Evolutionary conservation across 352 stramenopile genomes (phyloP).

Genomic region (Globisporangium irregulare): DNA sequence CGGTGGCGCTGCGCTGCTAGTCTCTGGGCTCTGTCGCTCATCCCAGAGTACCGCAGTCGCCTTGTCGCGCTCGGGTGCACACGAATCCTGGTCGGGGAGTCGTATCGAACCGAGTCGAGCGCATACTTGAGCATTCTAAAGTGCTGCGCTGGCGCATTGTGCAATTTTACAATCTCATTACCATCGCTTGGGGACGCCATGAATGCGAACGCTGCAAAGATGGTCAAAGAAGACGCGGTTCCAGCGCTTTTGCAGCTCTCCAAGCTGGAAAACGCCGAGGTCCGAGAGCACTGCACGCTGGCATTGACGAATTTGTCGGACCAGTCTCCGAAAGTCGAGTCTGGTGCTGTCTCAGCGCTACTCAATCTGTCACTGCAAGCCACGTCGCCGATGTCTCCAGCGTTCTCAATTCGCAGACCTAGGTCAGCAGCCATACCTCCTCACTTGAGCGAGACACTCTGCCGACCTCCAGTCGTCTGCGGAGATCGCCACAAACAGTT

Average conservation of each 20-base stretch:
- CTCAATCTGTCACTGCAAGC: conserved; percentile 46
- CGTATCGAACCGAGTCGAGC: conserved; percentile 23
- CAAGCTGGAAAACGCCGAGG: conserved; percentile 53
- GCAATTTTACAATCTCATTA: conserved; percentile 50
- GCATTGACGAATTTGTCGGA: conserved; percentile 70
- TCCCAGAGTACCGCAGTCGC: conserved; percentile 34
- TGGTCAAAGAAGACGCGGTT: conserved; percentile 64
- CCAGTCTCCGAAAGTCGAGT: conserved; percentile 67
- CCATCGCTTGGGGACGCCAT: conserved; percentile 10
- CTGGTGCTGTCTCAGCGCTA: conserved; percentile 55
- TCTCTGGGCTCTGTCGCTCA: conserved; percentile 49
- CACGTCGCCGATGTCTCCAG: not conserved
- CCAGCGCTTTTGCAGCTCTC: conserved; percentile 62
- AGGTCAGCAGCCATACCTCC: not conserved
- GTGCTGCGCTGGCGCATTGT: conserved; percentile 58
- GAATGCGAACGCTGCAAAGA: conserved; percentile 39
- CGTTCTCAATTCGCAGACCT: not conserved
- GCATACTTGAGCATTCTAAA: conserved; percentile 35
- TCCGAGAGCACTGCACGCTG: conserved; percentile 66
- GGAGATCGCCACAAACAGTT: conserved; percentile 50
- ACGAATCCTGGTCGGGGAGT: conserved; percentile 43
- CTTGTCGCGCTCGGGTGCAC: conserved; percentile 55
- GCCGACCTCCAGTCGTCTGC: conserved; percentile 39
- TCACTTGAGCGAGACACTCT: conserved; percentile 12
- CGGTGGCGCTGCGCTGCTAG: conserved; percentile 59